These are phyloP conservation scores for Xylaria sp. DNA, from an alignment of 2,329 filamentous ascomycete species.

Conservation along the genomic window DNA sequence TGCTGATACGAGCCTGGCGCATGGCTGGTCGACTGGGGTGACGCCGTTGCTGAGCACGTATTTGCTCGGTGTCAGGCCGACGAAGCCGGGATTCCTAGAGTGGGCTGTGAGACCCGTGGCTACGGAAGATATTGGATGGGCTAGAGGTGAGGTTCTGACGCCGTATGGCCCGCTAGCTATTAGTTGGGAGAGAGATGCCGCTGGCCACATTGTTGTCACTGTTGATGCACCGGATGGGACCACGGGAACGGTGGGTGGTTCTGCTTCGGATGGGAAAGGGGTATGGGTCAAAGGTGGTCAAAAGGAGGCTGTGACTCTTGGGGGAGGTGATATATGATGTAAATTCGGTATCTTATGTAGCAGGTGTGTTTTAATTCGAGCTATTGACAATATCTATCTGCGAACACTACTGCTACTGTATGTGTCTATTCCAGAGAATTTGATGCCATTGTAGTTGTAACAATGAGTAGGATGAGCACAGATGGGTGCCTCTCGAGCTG, in stretches of 20 bases:
- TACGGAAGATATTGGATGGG: constrained; percentile 34
- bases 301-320: constrained; percentile 10
- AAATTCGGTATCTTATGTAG: too few species aligned
- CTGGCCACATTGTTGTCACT: constrained; percentile 36
- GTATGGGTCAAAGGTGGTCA: constrained; percentile 24
- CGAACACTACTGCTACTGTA: not conserved
- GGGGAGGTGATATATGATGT: not conserved
- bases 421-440: not conserved
- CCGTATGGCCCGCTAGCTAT: constrained; percentile 47
- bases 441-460: too few species aligned
- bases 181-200: constrained; percentile 43
- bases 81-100: constrained; percentile 49
- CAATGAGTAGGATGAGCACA: too few species aligned
- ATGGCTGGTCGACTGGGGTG: constrained; percentile 59
- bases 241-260: constrained; percentile 38
- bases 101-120: constrained; percentile 49
- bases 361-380: too few species aligned
- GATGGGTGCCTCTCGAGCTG: too few species aligned
- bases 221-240: constrained; percentile 42
- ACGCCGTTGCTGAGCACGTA: constrained; percentile 53
- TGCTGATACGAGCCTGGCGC: constrained; percentile 54
- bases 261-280: constrained; percentile 7
- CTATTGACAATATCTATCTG: too few species aligned
- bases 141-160: constrained; percentile 47
- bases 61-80: constrained; percentile 54